Evolutionary conservation across 2,329 filamentous ascomycete species (phyloP).

Genomic region (Ceratocystiopsis sp.): DNA sequence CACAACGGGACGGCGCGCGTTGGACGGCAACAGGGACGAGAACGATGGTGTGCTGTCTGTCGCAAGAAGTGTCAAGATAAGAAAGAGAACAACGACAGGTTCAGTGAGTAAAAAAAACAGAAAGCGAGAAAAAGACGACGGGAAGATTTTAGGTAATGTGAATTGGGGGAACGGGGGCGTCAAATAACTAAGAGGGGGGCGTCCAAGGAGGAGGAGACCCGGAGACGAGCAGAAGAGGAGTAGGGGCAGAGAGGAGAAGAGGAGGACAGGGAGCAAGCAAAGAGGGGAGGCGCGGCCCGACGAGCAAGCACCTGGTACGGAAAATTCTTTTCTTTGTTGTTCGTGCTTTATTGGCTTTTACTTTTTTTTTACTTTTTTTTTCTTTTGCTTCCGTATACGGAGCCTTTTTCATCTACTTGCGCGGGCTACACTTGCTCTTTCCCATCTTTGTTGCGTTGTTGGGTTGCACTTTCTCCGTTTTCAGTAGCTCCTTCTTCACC

Average conservation of each 20-base stretch:
- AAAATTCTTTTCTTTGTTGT: too few species aligned
- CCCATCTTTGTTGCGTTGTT: neutral
- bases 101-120: constrained; percentile 17
- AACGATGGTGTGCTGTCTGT: constrained; percentile 7
- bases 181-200: constrained; percentile 5
- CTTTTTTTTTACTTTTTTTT: neutral
- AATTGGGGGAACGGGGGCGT: constrained; percentile 17
- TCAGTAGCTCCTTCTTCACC: neutral
- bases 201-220: too few species aligned
- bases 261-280: too few species aligned
- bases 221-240: too few species aligned
- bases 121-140: constrained; percentile 19
- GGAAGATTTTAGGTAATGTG: constrained; percentile 33
- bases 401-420: too few species aligned
- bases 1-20: neutral
- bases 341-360: too few species aligned
- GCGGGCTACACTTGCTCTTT: neutral
- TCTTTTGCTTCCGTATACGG: neutral
- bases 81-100: constrained; percentile 21
- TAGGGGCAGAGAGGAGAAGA: too few species aligned
- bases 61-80: constrained; percentile 14
- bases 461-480: neutral
- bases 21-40: neutral
- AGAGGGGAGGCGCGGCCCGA: too few species aligned
- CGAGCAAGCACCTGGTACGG: too few species aligned